Evolutionary conservation across 371 early-diverging fungal genomes (phyloP).

Genomic region (Rhizopus stolonifer): DNA sequence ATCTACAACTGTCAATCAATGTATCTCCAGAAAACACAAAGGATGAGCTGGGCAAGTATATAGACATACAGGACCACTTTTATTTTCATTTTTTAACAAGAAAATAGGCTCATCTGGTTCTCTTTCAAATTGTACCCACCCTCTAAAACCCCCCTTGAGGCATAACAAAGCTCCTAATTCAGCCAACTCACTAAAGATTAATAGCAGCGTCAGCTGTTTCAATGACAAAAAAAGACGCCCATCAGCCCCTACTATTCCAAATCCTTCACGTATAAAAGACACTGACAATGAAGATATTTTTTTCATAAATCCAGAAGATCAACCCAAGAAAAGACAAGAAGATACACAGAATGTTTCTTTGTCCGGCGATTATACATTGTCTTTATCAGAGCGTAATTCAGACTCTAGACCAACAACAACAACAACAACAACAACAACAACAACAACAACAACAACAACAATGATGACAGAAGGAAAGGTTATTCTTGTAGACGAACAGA

Average conservation of each 20-base stretch:
- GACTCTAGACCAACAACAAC: background rate
- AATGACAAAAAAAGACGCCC: slow-evolving; percentile 18
- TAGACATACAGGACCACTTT: too few species aligned
- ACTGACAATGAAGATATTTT: background rate
- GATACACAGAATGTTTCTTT: background rate
- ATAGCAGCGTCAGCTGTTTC: background rate
- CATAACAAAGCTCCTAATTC: background rate
- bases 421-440: too few species aligned
- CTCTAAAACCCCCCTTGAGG: slow-evolving; percentile 38
- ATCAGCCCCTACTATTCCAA: slow-evolving; percentile 4
- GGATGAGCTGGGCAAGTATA: background rate
- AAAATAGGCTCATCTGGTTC: background rate
- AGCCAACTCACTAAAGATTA: background rate
- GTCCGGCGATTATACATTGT: background rate
- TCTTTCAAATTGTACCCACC: slow-evolving; percentile 16
- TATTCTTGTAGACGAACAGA: background rate
- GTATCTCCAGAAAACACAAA: background rate
- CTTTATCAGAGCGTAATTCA: background rate
- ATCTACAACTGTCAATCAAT: background rate
- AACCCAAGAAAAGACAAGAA: background rate
- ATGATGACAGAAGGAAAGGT: background rate
- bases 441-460: too few species aligned
- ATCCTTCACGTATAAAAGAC: background rate
- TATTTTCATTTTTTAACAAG: background rate
- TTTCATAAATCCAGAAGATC: background rate